Base-by-base conservation (phyloP, 2,329 filamentous ascomycete species). In the Bipolaris oryzae region DNA sequence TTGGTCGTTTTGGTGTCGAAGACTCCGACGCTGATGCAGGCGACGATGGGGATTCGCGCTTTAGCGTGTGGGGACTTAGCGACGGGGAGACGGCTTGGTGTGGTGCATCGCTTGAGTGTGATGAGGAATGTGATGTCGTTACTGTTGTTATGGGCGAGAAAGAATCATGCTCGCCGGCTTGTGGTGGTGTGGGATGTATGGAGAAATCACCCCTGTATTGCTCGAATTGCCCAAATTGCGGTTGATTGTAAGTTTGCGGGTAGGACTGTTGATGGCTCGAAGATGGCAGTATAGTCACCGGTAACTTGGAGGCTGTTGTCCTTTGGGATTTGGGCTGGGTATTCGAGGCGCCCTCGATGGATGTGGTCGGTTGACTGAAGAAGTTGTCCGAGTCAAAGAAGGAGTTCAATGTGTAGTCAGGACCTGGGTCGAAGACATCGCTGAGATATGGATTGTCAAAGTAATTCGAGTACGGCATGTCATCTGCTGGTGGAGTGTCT, bases 101-200 rank as follows among this genome's bases (percentile, higher is more conserved):
- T 13, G 68, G 55, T 50, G 54, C 66, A 45, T 74, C 71, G 39
- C 68, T 71, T 59, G 71, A 72, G 47, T 73, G 66, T n/a, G 73
- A 74, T 15, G 73, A 71, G 5, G 71, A 71, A 46, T 66, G 67
- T 21, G 73, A 75, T 11, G 59, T 64, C 23, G 50, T 58, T 9
- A 57, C 42, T 13, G 60, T 57, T 3, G 61, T 64, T 20, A 47
- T 41, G 41, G 62, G 66, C 35, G 63, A 68, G 43, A 67, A 58
- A 18, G 61, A 60, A 45, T 54, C 61, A 31, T 56, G 48, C 46
- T 66, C 58, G 44, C 62, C 57, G 37, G 58, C 37, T 53, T 62
- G 55, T 28, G 55, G 43, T 39, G 54, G 53, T 21, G 58, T 56
- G 21, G 58, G 58, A 41, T 68, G 61, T 47, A 69, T 65, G 7